Conservation (phyloP, 1,139 yeast species). For the Sugiyamaella paludigena region DNA sequence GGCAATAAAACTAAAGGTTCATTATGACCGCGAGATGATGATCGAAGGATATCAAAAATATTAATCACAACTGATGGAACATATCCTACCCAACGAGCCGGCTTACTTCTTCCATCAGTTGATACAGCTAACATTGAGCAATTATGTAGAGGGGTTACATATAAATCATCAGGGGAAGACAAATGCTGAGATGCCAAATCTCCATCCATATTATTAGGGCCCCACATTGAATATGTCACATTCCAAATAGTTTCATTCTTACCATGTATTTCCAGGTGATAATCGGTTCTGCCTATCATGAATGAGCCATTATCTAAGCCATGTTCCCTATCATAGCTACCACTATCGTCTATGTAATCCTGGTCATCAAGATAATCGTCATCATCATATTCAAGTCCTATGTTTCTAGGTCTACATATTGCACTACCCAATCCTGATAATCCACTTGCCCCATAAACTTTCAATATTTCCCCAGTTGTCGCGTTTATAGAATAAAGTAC, state of each 20-base stretch:
- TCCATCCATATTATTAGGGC: conserved; percentile 80
- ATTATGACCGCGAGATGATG: conserved; percentile 20
- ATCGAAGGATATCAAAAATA: conserved; percentile 63
- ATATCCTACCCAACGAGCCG: conserved; percentile 71
- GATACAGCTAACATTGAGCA: conserved; percentile 53
- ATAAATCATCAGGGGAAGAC: conserved; percentile 57
- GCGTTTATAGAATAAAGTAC: conserved; percentile 74
- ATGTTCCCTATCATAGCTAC: conserved; percentile 21
- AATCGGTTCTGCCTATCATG: conserved; percentile 46
- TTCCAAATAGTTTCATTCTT: conserved; percentile 74
- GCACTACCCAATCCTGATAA: conserved; percentile 27
- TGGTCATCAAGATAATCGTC: conserved; percentile 23
- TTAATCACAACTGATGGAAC: conserved; percentile 66
- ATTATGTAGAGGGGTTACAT: conserved; percentile 83
- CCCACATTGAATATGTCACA: conserved; percentile 88
- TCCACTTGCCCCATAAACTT: conserved; percentile 55
- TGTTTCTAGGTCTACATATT: conserved; percentile 21
- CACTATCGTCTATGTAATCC: conserved; percentile 23
- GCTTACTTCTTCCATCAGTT: conserved; percentile 59
- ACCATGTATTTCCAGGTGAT: conserved; percentile 61
- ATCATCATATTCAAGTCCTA: conserved; percentile 1
- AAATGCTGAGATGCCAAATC: conserved; percentile 52
- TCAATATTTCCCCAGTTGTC: conserved; percentile 70
- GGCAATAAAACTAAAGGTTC: conserved; percentile 37
- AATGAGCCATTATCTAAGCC: conserved; percentile 31